Evolutionary conservation across 2,329 filamentous ascomycete genomes (phyloP), one percentile per base, ranked within the genome.

Genomic region (Amauroascus verrucosus): DNA sequence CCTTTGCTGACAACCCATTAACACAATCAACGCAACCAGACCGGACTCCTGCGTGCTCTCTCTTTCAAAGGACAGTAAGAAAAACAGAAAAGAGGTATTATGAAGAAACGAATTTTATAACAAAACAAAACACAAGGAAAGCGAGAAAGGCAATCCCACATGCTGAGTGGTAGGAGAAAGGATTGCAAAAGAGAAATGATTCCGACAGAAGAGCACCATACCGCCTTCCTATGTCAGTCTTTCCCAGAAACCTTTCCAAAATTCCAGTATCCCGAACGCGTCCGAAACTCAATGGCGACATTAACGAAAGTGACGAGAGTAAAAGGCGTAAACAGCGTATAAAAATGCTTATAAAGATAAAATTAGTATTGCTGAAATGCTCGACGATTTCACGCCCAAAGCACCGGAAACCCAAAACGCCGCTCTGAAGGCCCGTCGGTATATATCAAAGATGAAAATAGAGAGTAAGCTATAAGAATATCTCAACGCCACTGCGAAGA

Each of bases 41-140:
- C 69, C 69, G 63, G 68, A 71, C 69, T 71, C 70, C 70, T 64
- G 62, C 66, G 64, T 64, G 64, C 63, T 69, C 65, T 68, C 66
- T 57, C 48, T 50, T 48, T 40, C 18, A 45, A 52, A 51, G 16
- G 43, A 52, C n/a, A 28, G 48, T 22, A 33, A 45, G 35, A 54
- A 53, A 51, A 47, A 9, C 14, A 51, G 35, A 45, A 53, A 52
- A 43, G 3, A 41, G 9, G 14, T 13, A 41, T 18, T 11, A 53
- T 49, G 54, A 30, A 22, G 62, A 60, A 64, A 64, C 60, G n/a
- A 22, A 33, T 46, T 18, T 32, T 45, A 30, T 24, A 58, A 51
- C 11, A 20, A 58, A 54, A 60, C 54, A 41, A 60, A 47, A 46
- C 60, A 66, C 59, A 49, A 54, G 51, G 38, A 58, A 55, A 58